phyloP scores from a whole-genome alignment of 2,329 filamentous ascomycete genomes.

The Fonsecaea pedrosoi region DNA sequence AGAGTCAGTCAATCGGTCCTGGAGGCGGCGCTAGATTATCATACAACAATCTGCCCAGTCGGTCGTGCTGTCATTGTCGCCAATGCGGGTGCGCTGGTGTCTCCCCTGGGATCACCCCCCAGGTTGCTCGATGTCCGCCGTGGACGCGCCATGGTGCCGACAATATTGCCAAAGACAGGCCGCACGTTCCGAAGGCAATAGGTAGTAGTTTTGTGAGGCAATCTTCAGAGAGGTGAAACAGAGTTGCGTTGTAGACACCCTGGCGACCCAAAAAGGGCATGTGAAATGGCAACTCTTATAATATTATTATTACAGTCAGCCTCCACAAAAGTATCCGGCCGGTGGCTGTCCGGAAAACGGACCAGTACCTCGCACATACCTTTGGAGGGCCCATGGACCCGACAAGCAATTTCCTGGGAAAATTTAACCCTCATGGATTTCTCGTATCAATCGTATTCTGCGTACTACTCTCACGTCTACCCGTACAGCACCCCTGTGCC shows the following conservation, averaged over 20 bases:
- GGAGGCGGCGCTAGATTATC: conserved; percentile 2
- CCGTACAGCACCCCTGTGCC: neutral
- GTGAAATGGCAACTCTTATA: conserved; percentile 13
- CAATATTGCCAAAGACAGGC: neutral
- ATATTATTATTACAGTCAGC: conserved; percentile 12
- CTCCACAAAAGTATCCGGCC: conserved; percentile 13
- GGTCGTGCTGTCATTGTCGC: conserved; percentile 52
- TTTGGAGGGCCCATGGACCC: neutral
- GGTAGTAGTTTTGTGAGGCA: neutral
- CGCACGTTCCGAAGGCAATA: conserved; percentile 12
- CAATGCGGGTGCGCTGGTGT: conserved; percentile 55
- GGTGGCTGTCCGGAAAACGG: conserved; percentile 8
- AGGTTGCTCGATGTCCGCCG: conserved; percentile 53
- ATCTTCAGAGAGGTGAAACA: neutral
- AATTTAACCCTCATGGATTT: neutral
- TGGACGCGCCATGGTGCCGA: conserved; percentile 41
- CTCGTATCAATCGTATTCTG: neutral
- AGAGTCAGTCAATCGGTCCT: conserved; percentile 9
- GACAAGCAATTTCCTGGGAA: conserved; percentile 19
- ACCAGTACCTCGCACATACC: neutral
- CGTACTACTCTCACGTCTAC: neutral
- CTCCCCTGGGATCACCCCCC: conserved; percentile 55
- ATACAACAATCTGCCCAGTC: conserved; percentile 40
- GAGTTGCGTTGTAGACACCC: neutral
- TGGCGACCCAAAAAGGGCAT: conserved; percentile 7